phyloP scores from a whole-genome alignment of 2,329 filamentous ascomycete species.

The Elsinoe australis region DNA sequence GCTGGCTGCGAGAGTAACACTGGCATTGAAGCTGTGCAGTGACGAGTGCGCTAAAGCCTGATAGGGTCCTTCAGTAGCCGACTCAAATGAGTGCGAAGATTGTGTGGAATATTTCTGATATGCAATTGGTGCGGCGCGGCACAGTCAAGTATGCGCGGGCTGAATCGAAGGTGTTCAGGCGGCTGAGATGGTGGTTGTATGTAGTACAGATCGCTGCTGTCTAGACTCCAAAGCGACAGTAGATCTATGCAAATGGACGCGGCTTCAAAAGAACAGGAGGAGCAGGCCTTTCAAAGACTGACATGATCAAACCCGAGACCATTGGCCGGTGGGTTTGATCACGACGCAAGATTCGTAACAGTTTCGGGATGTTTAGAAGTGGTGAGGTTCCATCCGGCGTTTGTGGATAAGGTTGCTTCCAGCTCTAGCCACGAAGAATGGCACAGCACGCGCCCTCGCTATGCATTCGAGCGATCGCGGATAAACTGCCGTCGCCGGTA shows the following conservation, averaged over 20 bases:
- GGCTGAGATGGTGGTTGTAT: background rate
- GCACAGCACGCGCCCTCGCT: background rate
- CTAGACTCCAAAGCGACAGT: background rate
- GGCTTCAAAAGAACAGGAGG: background rate
- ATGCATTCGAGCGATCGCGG: too few relatives aligned
- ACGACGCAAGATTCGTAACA: background rate
- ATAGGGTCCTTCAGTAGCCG: background rate
- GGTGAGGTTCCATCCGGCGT: slow-evolving; percentile 12
- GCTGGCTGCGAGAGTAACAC: background rate
- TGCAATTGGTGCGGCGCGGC: too few relatives aligned
- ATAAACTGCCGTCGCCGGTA: too few relatives aligned
- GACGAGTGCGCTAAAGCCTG: background rate
- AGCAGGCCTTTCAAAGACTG: slow-evolving; percentile 2
- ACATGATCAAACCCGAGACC: background rate
- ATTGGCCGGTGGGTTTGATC: slow-evolving; percentile 4
- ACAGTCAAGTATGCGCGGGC: background rate
- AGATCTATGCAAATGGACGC: background rate
- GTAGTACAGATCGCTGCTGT: slow-evolving; percentile 2
- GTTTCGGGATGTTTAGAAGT: background rate
- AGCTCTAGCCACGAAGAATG: background rate
- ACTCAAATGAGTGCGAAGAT: background rate
- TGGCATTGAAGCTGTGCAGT: background rate
- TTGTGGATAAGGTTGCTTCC: slow-evolving; percentile 4
- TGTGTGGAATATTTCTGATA: too few relatives aligned
- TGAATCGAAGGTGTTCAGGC: background rate